These are phyloP conservation scores for Calocera viscosa DNA, from an alignment of 768 basidiomycete genomes.

Conservation along the genomic window DNA sequence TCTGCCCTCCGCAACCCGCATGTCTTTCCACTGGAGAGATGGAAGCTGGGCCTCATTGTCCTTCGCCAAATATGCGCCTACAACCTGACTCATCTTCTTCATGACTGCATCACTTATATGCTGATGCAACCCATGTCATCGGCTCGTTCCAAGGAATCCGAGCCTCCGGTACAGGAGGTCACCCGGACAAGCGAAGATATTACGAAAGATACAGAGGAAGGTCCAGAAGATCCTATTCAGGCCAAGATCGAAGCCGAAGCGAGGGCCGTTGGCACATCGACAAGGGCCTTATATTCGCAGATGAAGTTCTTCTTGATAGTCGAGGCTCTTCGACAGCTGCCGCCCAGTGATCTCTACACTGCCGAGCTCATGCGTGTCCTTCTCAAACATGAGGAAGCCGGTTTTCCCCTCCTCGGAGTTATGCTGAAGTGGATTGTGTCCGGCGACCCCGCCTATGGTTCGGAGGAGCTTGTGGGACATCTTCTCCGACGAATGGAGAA, in stretches of 20 bases:
- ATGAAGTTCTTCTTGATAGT: conserved; percentile 3
- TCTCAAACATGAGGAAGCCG: not conserved
- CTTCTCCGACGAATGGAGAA: not conserved
- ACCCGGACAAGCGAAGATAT: too few species aligned
- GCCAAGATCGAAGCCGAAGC: not conserved
- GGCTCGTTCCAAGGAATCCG: too few species aligned
- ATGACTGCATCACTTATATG: not conserved
- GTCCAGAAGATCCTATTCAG: not conserved
- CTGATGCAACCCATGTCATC: not conserved
- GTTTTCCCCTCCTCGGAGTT: not conserved
- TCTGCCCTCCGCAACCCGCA: not conserved
- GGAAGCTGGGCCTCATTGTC: not conserved
- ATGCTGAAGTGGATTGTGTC: not conserved
- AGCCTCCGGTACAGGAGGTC: too few species aligned
- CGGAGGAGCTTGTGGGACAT: not conserved
- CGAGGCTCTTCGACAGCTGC: not conserved
- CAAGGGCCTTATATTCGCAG: not conserved
- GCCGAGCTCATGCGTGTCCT: not conserved
- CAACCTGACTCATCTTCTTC: not conserved
- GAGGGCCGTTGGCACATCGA: not conserved
- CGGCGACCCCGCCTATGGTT: not conserved
- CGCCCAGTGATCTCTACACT: not conserved
- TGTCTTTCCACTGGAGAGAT: not conserved
- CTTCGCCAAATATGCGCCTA: not conserved
- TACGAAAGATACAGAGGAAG: not conserved